Base-by-base conservation (phyloP, 2,329 filamentous ascomycete species). In the Cordyceps cicadae region DNA sequence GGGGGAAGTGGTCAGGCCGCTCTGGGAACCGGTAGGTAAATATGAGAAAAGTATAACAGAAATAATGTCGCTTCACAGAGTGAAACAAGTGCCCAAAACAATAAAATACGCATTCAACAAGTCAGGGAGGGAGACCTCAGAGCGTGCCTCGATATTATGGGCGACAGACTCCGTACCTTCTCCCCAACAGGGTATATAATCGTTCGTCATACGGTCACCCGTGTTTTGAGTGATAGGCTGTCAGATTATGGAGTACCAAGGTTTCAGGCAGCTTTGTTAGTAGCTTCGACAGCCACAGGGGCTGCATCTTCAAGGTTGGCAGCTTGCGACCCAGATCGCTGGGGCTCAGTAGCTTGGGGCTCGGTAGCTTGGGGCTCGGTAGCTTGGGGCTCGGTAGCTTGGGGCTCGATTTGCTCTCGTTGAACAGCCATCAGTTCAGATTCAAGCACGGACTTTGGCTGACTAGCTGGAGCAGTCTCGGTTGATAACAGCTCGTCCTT, bases 141-240 rank as follows among this genome's bases (percentile, higher is more conserved):
- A 48, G 32, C 5, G n/a, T 39, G 19, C 29, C 11, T 39, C 8
- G 54, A 24, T 19, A 49, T 26, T 29, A 24, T n/a, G 24, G 19
- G n/a, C 17, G 9, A n/a, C 19, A 14, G 6, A n/a, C 43, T 17
- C 54, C 14, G 43, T 34, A 26, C 5, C 32, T 12, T 58, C 55
- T 32, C 17, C 29, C 29, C 34, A 50, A 29, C 41, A 46, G 61
- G 49, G 45, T 62, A 53, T 14, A 55, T 43, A 52, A 55, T 52
- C 45, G 43, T 59, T 39, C 59, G 63, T 48, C 59, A 63, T 34
- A 51, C 55, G 17, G 59, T 63, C 19, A 49, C 54, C 32, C 19
- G 14, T 43, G 37, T 26, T 14, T 46, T 26, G 9, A 43, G 39
- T 45, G 34, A 19, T 19, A 24, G 26, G 17, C 17, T 37, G 9